Base-by-base conservation (phyloP, 108 stramenopile genomes). In the Cylindrotheca fusiformis region DNA sequence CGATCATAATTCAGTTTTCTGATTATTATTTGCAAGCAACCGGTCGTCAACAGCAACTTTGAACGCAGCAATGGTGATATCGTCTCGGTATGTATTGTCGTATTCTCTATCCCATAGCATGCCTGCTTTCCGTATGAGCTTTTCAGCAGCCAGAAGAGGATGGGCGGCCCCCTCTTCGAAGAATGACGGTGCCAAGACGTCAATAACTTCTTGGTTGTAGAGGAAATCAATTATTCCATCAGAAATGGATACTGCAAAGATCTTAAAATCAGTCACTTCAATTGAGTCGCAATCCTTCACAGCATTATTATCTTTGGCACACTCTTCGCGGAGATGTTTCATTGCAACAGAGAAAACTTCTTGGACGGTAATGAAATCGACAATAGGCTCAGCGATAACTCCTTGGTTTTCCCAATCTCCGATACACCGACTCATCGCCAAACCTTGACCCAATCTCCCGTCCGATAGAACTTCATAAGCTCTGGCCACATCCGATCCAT, bases 191-290 rank as follows among this genome's bases (percentile, higher is more conserved):
- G 87, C 85, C 14, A 94, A 49, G 28, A 77, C 60, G 6, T 72
- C 57, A 3, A 81, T 87, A 56, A 94, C 77, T 10, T 75, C 68
- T 23, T 75, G 36, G 20, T 70, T 67, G 25, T 61, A 57, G 25
- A 94, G 58, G 56, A 82, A 88, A 54, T 94, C 93, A 58, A 90
- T 70, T 63, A 90, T 72, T n/a, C 93, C 93, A 72, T 94, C 93
- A n/a, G 93, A 82, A 8, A 83, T 86, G 19, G 85, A 80, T 51
- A 87, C 69, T 2, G 79, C 84, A 67, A 94, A 84, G 8, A 90
- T 69, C 32, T 84, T 72, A 25, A 90, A 63, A 55, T 94, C 80
- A 14, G 81, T 73, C 2, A 32, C 54, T 22, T 67, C 58, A 46
- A 57, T 10, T 20, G 32, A 12, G 4, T 58, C 33, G 25, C 66